phyloP scores from a whole-genome alignment of 441 rosid genomes.

The Adansonia rubrostipa region DNA sequence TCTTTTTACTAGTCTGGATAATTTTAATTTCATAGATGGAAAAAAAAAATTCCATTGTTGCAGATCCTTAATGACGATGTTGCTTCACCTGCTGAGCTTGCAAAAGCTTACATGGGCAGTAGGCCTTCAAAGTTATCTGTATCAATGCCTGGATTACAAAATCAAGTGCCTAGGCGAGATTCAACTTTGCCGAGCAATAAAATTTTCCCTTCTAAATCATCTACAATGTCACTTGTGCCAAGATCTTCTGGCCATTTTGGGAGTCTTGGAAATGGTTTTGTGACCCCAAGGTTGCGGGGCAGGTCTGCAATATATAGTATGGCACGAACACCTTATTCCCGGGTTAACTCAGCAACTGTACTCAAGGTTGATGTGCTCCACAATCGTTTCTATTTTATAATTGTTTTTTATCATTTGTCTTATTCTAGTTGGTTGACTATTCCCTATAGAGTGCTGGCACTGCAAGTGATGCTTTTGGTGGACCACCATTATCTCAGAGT shows the following conservation, averaged over 20 bases:
- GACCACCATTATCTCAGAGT: conserved; percentile 56
- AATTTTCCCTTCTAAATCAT: conserved; percentile 48
- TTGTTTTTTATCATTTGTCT: conserved; percentile 19
- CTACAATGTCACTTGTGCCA: conserved; percentile 53
- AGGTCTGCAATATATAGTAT: conserved; percentile 90
- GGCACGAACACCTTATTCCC: conserved; percentile 87
- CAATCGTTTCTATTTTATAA: conserved; percentile 16
- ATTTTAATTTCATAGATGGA: not conserved
- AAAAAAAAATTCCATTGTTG: conserved; percentile 2
- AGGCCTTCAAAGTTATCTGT: conserved; percentile 76
- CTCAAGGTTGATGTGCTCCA: conserved; percentile 51
- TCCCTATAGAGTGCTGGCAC: conserved; percentile 47
- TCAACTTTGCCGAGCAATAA: conserved; percentile 41
- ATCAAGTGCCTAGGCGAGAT: conserved; percentile 58
- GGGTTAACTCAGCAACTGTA: conserved; percentile 52
- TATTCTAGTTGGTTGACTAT: conserved; percentile 10
- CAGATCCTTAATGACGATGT: conserved; percentile 76
- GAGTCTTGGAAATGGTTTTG: conserved; percentile 66
- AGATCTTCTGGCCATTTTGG: conserved; percentile 49
- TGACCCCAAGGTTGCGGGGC: conserved; percentile 80
- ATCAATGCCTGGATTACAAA: conserved; percentile 49
- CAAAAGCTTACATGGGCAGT: conserved; percentile 91
- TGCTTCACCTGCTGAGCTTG: conserved; percentile 93
- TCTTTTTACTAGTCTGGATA: conserved; percentile 20
- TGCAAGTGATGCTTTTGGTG: conserved; percentile 39